Evolutionary conservation across 164 flowering plant species (phyloP).

Genomic region (Nelumbo lutea): DNA sequence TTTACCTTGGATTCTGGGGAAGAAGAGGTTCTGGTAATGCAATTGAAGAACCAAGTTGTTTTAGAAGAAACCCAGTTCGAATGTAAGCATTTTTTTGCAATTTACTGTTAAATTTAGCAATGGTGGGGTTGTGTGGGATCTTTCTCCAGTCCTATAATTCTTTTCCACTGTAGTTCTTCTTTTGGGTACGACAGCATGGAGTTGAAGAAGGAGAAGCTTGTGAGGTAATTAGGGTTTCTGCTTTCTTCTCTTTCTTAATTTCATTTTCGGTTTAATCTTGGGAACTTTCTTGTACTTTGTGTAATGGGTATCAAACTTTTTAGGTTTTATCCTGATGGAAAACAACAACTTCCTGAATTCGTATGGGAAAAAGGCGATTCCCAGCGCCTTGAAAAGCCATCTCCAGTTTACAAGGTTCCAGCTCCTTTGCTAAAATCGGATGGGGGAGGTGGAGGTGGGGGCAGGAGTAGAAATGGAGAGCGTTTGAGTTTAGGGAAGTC

Average conservation of each 20-base stretch:
- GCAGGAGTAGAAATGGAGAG: slow-evolving; percentile 26
- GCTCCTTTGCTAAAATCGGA: slow-evolving; percentile 33
- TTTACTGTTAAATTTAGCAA: neutral
- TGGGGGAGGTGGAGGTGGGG: slow-evolving; percentile 14
- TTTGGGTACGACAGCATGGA: slow-evolving; percentile 29
- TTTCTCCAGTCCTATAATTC: neutral
- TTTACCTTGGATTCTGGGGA: neutral
- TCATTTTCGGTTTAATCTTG: neutral
- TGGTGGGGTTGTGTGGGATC: neutral
- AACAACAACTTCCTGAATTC: slow-evolving; percentile 24
- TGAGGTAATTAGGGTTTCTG: slow-evolving; percentile 34
- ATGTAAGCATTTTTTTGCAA: neutral
- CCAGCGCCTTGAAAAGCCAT: slow-evolving; percentile 25
- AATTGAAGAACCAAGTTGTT: neutral
- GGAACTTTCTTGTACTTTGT: slow-evolving; percentile 2
- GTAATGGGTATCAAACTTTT: slow-evolving; percentile 2
- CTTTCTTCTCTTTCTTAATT: slow-evolving; percentile 6
- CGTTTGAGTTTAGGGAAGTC: slow-evolving; percentile 28
- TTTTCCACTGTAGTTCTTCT: neutral
- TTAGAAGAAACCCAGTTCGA: neutral
- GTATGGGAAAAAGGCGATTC: slow-evolving; percentile 31
- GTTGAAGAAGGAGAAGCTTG: slow-evolving; percentile 49
- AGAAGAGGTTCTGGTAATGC: neutral
- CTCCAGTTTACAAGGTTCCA: slow-evolving; percentile 29
- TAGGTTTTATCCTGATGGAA: slow-evolving; percentile 64